A percentile compares a stretch with the other conserved stretches of the same genome.
phyloP scores from a whole-genome alignment of 805 yeast genomes.

The Yarrowia sp. region DNA sequence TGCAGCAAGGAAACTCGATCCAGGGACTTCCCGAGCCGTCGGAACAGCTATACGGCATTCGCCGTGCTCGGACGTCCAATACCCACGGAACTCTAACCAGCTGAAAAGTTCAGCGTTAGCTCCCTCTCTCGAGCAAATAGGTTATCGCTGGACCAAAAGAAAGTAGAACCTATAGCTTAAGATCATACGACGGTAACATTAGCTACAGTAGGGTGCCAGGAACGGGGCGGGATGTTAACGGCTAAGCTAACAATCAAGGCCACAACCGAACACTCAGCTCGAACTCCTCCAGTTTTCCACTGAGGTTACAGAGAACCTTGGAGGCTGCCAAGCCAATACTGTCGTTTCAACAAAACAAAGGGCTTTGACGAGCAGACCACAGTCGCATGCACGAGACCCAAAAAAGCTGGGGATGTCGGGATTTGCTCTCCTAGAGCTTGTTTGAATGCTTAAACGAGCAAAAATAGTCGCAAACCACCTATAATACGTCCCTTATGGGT shows the following conservation, averaged over 20 bases:
- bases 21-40: no score
- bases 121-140: neutral
- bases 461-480: neutral
- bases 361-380: neutral
- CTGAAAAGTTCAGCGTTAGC: neutral
- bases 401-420: neutral
- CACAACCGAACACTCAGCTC: no score
- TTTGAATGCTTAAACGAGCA: neutral
- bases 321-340: slow-evolving; percentile 24
- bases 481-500: neutral
- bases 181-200: no score
- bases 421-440: neutral
- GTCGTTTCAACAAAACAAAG: neutral
- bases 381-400: neutral
- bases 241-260: no score
- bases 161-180: no score
- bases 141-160: no score
- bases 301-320: slow-evolving; percentile 25
- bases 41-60: no score
- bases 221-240: no score
- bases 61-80: no score
- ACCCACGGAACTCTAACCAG: neutral
- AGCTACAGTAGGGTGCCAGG: no score
- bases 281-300: no score
- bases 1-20: no score